Conservation (phyloP, 495 filamentous ascomycete species). For the Annulohypoxylon nitens region DNA sequence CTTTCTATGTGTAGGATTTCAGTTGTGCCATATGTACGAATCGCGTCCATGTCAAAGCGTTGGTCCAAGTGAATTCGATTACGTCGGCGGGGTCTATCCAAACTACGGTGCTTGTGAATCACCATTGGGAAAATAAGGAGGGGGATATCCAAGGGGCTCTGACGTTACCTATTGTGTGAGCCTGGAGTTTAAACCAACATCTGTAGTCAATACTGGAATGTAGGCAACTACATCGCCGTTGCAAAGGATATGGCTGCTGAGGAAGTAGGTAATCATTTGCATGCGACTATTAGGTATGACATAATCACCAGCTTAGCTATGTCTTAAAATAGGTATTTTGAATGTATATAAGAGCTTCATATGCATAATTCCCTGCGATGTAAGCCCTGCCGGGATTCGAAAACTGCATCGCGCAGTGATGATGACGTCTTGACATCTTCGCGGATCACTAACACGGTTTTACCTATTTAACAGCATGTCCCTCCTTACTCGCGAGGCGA, state of each 20-base stretch:
- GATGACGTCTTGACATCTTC: background rate
- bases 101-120: background rate
- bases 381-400: background rate
- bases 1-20: constrained; percentile 12
- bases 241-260: background rate
- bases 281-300: background rate
- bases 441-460: background rate
- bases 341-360: background rate
- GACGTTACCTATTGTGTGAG: background rate
- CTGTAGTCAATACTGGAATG: background rate
- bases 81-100: background rate
- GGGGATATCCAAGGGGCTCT: background rate
- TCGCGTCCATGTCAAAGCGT: constrained; percentile 17
- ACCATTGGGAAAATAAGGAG: background rate
- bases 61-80: background rate
- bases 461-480: background rate
- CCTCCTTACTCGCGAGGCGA: background rate
- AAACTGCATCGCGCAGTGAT: background rate
- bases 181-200: background rate
- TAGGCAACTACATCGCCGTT: background rate
- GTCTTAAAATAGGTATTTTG: background rate
- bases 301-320: background rate
- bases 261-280: background rate
- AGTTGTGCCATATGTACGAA: constrained; percentile 10
- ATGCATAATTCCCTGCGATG: background rate